Evolutionary conservation across 345 rosid genomes (phyloP).

Genomic region (Carallia brachiata): DNA sequence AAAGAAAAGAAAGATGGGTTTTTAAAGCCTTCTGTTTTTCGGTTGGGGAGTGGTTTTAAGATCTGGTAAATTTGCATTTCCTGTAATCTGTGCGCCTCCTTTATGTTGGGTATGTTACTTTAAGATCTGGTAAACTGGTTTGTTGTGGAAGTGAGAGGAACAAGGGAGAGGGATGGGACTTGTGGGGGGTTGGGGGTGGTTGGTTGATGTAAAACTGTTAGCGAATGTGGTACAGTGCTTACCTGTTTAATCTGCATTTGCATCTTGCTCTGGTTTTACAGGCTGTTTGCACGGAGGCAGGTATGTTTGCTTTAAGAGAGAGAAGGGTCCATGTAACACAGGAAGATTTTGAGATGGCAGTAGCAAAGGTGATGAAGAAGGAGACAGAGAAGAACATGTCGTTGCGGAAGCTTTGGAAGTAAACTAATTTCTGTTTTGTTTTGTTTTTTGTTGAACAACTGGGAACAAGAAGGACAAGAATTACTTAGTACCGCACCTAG

Average conservation of each 20-base stretch:
- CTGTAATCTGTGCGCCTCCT: too few species aligned
- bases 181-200: too few species aligned
- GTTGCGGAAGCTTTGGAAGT: constrained; percentile 95
- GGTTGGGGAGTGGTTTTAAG: too few species aligned
- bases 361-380: constrained; percentile 99
- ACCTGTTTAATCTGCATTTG: not conserved
- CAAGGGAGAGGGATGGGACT: too few species aligned
- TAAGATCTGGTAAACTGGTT: too few species aligned
- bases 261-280: constrained; percentile 25
- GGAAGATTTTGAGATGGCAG: constrained; percentile 99
- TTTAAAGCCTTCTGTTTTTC: too few species aligned
- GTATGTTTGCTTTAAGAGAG: constrained; percentile 98
- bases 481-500: not conserved
- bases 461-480: not conserved
- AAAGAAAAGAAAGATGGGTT: too few species aligned
- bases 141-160: too few species aligned
- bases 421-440: not conserved
- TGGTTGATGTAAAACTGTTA: not conserved
- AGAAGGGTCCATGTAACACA: constrained; percentile 97
- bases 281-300: constrained; percentile 99
- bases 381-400: constrained; percentile 99
- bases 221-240: not conserved
- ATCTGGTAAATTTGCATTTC: too few species aligned
- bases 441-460: not conserved
- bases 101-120: too few species aligned